Evolutionary conservation across 495 filamentous ascomycete genomes (phyloP).

Genomic region (Lasiosphaeria miniovina): DNA sequence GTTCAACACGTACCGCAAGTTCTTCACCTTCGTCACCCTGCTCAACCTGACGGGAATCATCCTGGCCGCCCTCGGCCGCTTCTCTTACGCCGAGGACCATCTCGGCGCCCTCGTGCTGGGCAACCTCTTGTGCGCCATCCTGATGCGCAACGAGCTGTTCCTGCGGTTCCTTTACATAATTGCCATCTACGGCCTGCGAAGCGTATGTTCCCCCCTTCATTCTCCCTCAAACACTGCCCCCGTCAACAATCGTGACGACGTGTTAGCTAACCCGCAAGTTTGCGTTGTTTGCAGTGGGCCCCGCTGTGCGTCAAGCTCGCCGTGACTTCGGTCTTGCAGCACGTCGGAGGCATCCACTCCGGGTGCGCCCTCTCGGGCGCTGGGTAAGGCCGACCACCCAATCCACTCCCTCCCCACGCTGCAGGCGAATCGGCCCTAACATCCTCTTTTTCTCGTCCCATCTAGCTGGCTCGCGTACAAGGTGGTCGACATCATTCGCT

Average conservation of each 20-base stretch:
- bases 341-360: constrained; percentile 46
- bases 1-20: constrained; percentile 48
- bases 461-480: constrained; percentile 42
- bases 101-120: constrained; percentile 43
- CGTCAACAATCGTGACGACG: neutral
- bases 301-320: constrained; percentile 37
- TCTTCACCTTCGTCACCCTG: constrained; percentile 40
- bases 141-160: constrained; percentile 45
- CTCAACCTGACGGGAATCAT: constrained; percentile 41
- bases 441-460: neutral
- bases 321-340: constrained; percentile 41
- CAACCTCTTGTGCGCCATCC: constrained; percentile 40
- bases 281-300: constrained; percentile 34
- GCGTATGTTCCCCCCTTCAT: constrained; percentile 28
- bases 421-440: constrained; percentile 4
- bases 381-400: constrained; percentile 20
- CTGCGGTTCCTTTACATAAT: constrained; percentile 39
- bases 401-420: no score
- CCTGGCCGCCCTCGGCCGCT: constrained; percentile 33
- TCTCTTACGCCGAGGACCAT: constrained; percentile 41
- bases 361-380: constrained; percentile 44
- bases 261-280: constrained; percentile 14
- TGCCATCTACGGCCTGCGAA: constrained; percentile 40
- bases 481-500: constrained; percentile 40
- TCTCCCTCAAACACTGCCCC: neutral